Percentiles rank a stretch among this genome's conserved stretches.
Evolutionary conservation across 768 basidiomycete genomes (phyloP).

Genomic region (Rhizopogon salebrosus): DNA sequence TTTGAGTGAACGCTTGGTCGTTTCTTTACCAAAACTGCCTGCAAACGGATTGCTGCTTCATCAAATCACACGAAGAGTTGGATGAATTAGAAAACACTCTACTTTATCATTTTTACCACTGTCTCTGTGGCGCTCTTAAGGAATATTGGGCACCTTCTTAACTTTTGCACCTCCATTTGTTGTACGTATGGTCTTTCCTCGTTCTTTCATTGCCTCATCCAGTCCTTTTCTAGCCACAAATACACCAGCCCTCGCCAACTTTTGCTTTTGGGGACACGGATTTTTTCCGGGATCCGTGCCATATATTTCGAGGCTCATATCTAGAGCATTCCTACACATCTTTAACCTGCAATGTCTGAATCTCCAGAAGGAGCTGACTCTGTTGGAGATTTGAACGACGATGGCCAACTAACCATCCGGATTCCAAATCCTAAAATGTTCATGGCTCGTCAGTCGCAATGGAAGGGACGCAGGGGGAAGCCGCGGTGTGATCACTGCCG

Average conservation of each 20-base stretch:
- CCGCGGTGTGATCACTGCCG: constrained; percentile 74
- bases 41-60: background rate
- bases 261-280: background rate
- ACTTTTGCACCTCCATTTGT: constrained; percentile 5
- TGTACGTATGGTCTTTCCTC: constrained; percentile 10
- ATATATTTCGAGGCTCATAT: background rate
- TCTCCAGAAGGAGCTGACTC: constrained; percentile 34
- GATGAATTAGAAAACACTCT: background rate
- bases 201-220: constrained; percentile 5
- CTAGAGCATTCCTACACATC: constrained; percentile 2
- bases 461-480: constrained; percentile 72
- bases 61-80: background rate
- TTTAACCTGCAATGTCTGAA: constrained; percentile 24
- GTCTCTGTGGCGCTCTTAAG: background rate
- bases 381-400: constrained; percentile 37
- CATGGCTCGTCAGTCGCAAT: constrained; percentile 65
- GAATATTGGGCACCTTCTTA: background rate
- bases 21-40: constrained; percentile 18
- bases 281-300: background rate
- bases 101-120: background rate
- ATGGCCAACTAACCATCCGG: constrained; percentile 54
- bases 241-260: background rate
- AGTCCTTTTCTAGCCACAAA: constrained; percentile 1
- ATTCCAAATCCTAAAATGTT: constrained; percentile 66
- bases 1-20: constrained; percentile 20